A percentile compares a stretch with the other conserved stretches of the same genome.
These are phyloP conservation scores for Talaromyces amestolkiae DNA, from an alignment of 2,329 filamentous ascomycete species.

Conservation along the genomic window DNA sequence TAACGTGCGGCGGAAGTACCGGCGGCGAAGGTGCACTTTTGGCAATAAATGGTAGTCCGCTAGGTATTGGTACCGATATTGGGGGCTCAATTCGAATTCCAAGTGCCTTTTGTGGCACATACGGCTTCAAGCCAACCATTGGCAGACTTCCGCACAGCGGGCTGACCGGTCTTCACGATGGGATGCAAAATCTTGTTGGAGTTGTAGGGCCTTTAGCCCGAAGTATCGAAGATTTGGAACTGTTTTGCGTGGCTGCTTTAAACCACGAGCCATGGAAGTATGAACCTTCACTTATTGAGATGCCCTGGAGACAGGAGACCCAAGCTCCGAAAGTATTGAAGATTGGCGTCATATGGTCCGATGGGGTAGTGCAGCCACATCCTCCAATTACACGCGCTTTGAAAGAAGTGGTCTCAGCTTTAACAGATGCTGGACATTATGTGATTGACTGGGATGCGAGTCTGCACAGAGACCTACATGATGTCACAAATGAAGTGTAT, in stretches of 20 bases:
- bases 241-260: constrained; percentile 37
- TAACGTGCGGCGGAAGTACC: constrained; percentile 38
- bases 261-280: constrained; percentile 50
- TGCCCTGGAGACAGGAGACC: constrained; percentile 49
- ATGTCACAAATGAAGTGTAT: constrained; percentile 10
- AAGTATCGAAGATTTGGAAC: constrained; percentile 28
- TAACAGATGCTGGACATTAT: constrained; percentile 11
- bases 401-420: constrained; percentile 37
- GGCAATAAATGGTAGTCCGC: constrained; percentile 56
- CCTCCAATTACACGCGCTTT: constrained; percentile 62
- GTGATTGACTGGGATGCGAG: constrained; percentile 14
- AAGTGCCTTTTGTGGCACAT: constrained; percentile 27
- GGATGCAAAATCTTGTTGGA: constrained; percentile 26
- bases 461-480: neutral
- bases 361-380: constrained; percentile 61
- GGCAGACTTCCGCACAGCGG: constrained; percentile 23
- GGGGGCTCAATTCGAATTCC: constrained; percentile 35
- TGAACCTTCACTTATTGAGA: constrained; percentile 54
- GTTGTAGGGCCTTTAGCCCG: constrained; percentile 31
- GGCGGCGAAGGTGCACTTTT: constrained; percentile 61
- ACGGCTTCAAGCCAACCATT: constrained; percentile 27
- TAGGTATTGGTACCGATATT: constrained; percentile 65
- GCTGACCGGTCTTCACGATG: constrained; percentile 7
- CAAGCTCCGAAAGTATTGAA: constrained; percentile 42
- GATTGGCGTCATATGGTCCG: constrained; percentile 60